Base-by-base conservation (phyloP, 2,329 filamentous ascomycete species). In the Talaromyces sp. region DNA sequence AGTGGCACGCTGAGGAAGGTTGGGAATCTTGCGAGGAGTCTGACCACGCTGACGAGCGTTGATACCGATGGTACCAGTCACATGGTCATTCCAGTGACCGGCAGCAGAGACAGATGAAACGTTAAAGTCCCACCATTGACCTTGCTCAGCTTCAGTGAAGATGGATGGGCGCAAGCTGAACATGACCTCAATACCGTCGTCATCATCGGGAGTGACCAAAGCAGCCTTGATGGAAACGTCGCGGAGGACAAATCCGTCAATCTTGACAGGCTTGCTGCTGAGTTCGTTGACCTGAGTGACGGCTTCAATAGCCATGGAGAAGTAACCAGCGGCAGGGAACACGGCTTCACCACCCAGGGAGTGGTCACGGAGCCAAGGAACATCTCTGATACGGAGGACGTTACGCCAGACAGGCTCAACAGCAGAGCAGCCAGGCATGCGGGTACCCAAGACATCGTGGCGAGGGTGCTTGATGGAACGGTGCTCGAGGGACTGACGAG, bases 191-290 rank as follows among this genome's bases (percentile, higher is more conserved):
- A 61, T 45, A 19, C 58, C 58, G 1, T 54, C 17, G 25, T 60
- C 63, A 11, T 61, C 58, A n/a, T 65, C 63, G 11, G 58, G 56
- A 22, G 51, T 56, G n/a, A 38, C 25, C 34, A 65, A 34, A 19
- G 45, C 58, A 10, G 22, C 29, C 17, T 65, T 47, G 25, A 65
- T 61, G 29, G 43, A 13, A 17, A 65, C 40, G 10, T 65, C 58
- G 15, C 47, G 76, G 73, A 61, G 27, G 8, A 34, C 27, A 11
- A 49, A 61, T 17, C 27, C 40, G 17, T 47, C 58, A 6, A 47
- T 61, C 27, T 61, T 47, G 38, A 61, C 58, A 25, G 29, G 15
- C 10, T 36, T 62, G 29, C n/a, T 31, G n/a, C 34, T 53, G 1
- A 38, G 36, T 53, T 54, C 45, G n/a, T 40, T 27, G 19, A 62